Conservation (phyloP, 1,284 basidiomycete genomes). For the Pseudozyma hubeiensis region DNA sequence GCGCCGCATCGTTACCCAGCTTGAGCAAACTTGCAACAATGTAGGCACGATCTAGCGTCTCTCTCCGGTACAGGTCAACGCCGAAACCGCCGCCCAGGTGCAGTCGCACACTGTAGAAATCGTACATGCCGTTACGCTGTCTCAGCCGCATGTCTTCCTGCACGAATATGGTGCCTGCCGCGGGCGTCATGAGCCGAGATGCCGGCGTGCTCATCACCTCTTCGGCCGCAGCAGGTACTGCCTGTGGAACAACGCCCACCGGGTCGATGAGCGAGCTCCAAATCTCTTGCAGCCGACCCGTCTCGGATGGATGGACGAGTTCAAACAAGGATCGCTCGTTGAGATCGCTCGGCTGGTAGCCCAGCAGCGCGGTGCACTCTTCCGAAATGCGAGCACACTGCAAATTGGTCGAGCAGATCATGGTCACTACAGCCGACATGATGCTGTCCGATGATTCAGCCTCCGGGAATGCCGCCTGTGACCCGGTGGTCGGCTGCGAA, state of each 20-base stretch:
- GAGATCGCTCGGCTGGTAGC: conserved; percentile 48
- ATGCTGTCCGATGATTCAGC: conserved; percentile 12
- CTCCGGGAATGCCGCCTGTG: conserved; percentile 3
- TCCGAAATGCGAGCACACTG: conserved; percentile 55
- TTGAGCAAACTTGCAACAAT: conserved; percentile 58
- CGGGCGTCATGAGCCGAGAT: conserved; percentile 48
- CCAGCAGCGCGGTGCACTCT: conserved; percentile 46
- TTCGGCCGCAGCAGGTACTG: conserved; percentile 41
- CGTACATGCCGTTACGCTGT: conserved; percentile 49
- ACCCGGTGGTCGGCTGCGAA: conserved; percentile 7
- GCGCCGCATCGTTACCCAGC: conserved; percentile 54
- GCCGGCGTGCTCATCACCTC: conserved; percentile 42
- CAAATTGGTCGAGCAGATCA: conserved; percentile 58
- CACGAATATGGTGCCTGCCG: conserved; percentile 56
- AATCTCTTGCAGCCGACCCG: conserved; percentile 38
- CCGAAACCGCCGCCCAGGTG: conserved; percentile 59
- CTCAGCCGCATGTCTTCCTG: conserved; percentile 56
- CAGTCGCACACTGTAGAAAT: conserved; percentile 54
- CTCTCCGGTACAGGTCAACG: conserved; percentile 52
- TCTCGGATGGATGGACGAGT: conserved; percentile 54
- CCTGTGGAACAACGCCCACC: conserved; percentile 46
- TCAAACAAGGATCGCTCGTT: conserved; percentile 50
- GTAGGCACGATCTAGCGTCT: conserved; percentile 56
- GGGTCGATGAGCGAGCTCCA: conserved; percentile 53
- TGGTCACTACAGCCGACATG: conserved; percentile 45